A percentile compares a stretch with the other conserved stretches of the same genome.
Evolutionary conservation across 352 stramenopile species (phyloP).

Genomic region (Phytophthora vignae): DNA sequence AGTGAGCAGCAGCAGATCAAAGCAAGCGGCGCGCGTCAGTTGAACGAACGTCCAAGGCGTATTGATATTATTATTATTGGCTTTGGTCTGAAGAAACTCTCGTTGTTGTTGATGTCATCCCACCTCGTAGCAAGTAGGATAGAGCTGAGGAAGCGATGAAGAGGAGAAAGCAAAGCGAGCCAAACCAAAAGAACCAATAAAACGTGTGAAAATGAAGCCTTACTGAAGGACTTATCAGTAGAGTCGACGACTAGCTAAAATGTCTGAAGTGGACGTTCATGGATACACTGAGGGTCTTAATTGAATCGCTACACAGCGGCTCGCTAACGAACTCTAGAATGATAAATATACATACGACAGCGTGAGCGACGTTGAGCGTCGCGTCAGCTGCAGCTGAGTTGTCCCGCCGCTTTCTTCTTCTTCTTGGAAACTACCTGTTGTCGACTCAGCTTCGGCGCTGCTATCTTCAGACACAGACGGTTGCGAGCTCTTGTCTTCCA

Average conservation of each 20-base stretch:
- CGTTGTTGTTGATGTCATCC: constrained; percentile 12
- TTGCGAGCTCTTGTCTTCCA: constrained; percentile 22
- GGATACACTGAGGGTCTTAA: background rate
- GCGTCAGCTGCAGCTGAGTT: constrained; percentile 24
- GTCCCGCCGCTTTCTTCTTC: constrained; percentile 24
- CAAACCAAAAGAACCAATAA: background rate
- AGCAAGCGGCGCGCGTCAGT: constrained; percentile 20
- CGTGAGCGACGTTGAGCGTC: background rate
- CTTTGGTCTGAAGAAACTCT: constrained; percentile 24
- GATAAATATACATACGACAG: constrained; percentile 38
- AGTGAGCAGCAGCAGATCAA: constrained; percentile 29
- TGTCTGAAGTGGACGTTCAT: no score
- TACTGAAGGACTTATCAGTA: background rate
- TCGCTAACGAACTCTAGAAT: constrained; percentile 25
- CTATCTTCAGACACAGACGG: background rate
- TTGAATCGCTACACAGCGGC: background rate
- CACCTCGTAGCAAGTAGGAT: background rate
- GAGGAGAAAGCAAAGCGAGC: background rate
- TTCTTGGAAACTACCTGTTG: background rate
- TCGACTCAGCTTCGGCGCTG: background rate
- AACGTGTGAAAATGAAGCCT: constrained; percentile 1
- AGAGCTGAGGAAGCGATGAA: background rate
- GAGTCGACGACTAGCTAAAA: no score
- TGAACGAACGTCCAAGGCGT: constrained; percentile 33
- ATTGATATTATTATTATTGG: constrained; percentile 52